phyloP scores from a whole-genome alignment of 2,329 filamentous ascomycete genomes.

The Colletotrichum sp. region DNA sequence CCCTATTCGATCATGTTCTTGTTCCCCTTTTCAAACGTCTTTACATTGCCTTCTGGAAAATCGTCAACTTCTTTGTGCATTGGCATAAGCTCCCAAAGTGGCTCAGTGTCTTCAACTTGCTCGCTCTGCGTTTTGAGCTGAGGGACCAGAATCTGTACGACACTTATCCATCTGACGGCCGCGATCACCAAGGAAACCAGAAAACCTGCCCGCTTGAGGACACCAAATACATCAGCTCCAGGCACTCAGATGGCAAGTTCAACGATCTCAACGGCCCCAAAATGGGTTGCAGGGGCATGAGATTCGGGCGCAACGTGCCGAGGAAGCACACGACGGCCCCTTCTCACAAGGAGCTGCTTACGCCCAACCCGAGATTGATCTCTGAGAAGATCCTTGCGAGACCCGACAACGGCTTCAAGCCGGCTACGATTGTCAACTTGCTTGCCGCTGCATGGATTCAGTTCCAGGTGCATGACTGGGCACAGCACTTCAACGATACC shows the following conservation, averaged over 20 bases:
- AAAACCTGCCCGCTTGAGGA: background rate
- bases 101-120: slow-evolving; percentile 46
- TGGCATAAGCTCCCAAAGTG: slow-evolving; percentile 48
- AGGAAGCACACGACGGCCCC: background rate
- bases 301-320: background rate
- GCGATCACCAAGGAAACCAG: background rate
- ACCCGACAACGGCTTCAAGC: slow-evolving; percentile 41
- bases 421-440: slow-evolving; percentile 49
- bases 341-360: background rate
- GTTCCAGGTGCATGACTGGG: slow-evolving; percentile 51
- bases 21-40: background rate
- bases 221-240: background rate
- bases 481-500: slow-evolving; percentile 31
- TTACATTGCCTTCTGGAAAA: background rate
- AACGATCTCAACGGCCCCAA: background rate
- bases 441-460: slow-evolving; percentile 56
- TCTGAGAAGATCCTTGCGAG: slow-evolving; percentile 46
- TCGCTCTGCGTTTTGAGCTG: slow-evolving; percentile 23
- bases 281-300: background rate
- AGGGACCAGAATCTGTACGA: background rate
- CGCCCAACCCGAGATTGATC: slow-evolving; percentile 42
- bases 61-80: slow-evolving; percentile 39
- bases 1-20: background rate
- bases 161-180: background rate
- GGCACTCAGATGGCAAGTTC: background rate